Evolutionary conservation across 371 early-diverging fungal species (phyloP), one percentile per base, ranked within the genome.

Genomic region (Mortierella sp.): DNA sequence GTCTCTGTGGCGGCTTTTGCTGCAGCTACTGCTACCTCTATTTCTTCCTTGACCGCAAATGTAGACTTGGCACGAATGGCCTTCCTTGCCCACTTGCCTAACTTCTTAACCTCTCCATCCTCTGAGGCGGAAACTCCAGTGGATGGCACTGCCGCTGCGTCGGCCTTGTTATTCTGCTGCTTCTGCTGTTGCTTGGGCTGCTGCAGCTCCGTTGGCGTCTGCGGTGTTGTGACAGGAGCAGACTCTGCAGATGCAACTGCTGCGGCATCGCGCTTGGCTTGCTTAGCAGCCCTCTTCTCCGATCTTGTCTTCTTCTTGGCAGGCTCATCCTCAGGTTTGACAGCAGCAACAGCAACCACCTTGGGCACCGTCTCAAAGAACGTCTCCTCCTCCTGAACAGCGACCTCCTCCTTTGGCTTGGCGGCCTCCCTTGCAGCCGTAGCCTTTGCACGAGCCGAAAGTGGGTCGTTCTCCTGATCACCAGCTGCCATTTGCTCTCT

Each of bases 31-130:
- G 30, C 39, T 17, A 37, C 34, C 11, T 3, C 43, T 26, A 41
- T 32, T 2, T 15, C 34, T 28, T 49, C 51, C 28, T 50, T 31
- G 23, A 51, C 56, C 12, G 60, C 28, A 28, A 47, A 32, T 15
- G 54, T 56, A 14, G 59, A 55, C n/a, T 70, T 58, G 1, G 64
- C 56, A 11, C 71, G 71, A 17, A 64, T 48, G 17, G 71, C 71
- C 61, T 72, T 72, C 39, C 65, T 56, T 21, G 72, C 72, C 72
- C 72, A 72, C 55, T 72, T 72, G 56, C 72, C 66, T 54, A 72
- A 28, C 52, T 72, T 72, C 50, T 72, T 66, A 17, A 49, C 42
- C 24, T 56, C 58, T 2, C 34, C 63, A 6, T 43, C 48, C 2
- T 42, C 64, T 32, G 17, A 30, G 32, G 39, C 17, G 0, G 42